Percentiles rank a stretch among this genome's conserved stretches.
phyloP scores from a whole-genome alignment of 2,329 filamentous ascomycete genomes.

The Colletotrichum theobromicola region DNA sequence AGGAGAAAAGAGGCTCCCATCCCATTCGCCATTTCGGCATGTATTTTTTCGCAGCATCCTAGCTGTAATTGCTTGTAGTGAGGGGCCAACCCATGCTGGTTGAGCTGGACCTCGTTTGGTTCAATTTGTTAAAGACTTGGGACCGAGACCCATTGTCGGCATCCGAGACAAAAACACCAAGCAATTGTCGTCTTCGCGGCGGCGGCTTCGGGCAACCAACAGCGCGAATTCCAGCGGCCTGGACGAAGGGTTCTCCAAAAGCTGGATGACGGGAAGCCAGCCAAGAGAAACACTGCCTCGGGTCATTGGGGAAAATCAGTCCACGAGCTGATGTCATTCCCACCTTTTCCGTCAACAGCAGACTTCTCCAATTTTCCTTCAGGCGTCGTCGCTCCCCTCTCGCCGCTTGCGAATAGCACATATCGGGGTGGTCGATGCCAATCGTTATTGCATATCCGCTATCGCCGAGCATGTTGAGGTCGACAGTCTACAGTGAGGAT shows the following conservation, averaged over 20 bases:
- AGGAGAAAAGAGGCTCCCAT: neutral
- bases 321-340: conserved; percentile 19
- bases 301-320: conserved; percentile 6
- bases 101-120: neutral
- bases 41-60: neutral
- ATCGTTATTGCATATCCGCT: neutral
- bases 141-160: neutral
- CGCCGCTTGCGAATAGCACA: neutral
- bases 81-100: neutral
- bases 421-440: neutral
- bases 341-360: conserved; percentile 9
- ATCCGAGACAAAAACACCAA: neutral
- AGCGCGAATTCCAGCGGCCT: neutral
- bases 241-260: neutral
- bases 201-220: neutral
- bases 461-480: neutral
- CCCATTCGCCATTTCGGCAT: neutral
- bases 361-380: neutral
- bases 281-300: neutral
- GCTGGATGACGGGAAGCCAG: neutral
- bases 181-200: neutral
- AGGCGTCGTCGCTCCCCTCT: neutral
- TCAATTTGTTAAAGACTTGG: neutral
- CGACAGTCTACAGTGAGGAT: neutral
- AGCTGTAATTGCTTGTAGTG: neutral